Percentiles rank a stretch among this genome's conserved stretches.
phyloP scores from a whole-genome alignment of 192 early-diverging fungal species.

The Coemansia sp. region DNA sequence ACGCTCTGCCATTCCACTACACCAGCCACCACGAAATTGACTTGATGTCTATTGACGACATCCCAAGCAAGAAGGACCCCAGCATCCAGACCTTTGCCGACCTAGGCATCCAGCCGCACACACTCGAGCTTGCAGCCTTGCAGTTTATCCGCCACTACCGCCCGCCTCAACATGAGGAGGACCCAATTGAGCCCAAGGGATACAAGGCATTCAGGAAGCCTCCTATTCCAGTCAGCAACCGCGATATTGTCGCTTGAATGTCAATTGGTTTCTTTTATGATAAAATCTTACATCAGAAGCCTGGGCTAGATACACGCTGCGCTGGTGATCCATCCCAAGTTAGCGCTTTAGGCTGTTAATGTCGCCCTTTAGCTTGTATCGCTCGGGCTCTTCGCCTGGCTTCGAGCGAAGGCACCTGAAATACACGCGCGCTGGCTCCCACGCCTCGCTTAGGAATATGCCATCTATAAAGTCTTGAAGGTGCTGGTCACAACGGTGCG shows the following conservation, averaged over 20 bases:
- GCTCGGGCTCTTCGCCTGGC: constrained; percentile 45
- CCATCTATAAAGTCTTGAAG: constrained; percentile 50
- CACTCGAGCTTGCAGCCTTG: constrained; percentile 77
- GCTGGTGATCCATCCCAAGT: neutral
- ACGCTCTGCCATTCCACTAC: constrained; percentile 72
- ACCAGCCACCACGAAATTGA: constrained; percentile 87
- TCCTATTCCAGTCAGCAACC: constrained; percentile 37
- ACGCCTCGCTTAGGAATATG: constrained; percentile 34
- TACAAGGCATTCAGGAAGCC: constrained; percentile 54
- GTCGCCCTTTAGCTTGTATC: constrained; percentile 34
- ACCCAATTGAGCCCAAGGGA: constrained; percentile 49
- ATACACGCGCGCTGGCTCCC: constrained; percentile 30
- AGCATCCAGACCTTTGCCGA: constrained; percentile 81
- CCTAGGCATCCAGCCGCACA: constrained; percentile 76
- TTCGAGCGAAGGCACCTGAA: constrained; percentile 44
- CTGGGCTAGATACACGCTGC: neutral
- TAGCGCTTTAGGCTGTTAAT: constrained; percentile 19
- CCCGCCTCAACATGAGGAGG: constrained; percentile 57
- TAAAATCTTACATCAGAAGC: neutral
- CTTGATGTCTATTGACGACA: constrained; percentile 72
- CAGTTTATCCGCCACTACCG: constrained; percentile 84
- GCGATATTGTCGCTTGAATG: constrained; percentile 45
- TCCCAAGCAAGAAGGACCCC: constrained; percentile 56
- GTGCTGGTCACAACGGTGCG: constrained; percentile 48
- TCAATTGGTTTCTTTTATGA: neutral